Evolutionary conservation across 495 filamentous ascomycete species (phyloP), one percentile per base, ranked within the genome.

Genomic region (Zalerion maritima): DNA sequence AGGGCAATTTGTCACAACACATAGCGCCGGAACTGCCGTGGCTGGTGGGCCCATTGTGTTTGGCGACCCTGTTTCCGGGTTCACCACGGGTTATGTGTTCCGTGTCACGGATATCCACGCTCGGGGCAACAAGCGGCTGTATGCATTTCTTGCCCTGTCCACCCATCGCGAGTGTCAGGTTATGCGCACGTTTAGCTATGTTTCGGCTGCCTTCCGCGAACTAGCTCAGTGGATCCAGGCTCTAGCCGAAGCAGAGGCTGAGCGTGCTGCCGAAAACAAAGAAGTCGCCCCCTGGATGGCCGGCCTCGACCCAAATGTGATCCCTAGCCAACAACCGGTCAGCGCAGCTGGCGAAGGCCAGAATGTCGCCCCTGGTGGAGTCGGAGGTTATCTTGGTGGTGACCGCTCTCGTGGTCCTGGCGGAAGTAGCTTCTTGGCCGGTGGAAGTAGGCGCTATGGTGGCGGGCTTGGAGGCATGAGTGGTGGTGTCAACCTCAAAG

Each of bases 51-150:
- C 81, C 7, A 65, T 94, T 22, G 82, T 81, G 41, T 94, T 94
- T 38, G 84, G 84, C 14, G 85, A 93, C 41, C 65, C 76, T 3
- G 54, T 67, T 1, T 72, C 77, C 3, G 87, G 86, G 24, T 91
- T 87, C 54, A 92, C 86, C 2, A 87, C 87, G 7, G 86, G 86
- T 34, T 92, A 81, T 50, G 78, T 91, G 42, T 94, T 94, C 49
- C 81, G 82, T 14, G 76, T 94, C 6, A 73, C 77, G 11, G 86
- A 94, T 47, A 67, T 84, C 13, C 77, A 85, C 55, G 84, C 86
- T 11, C 82, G 86, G 20, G 86, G 86, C 24, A 73, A 80, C 36
- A 71, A 78, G 40, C 74, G 86, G 34, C 77, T 81, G 23, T 94
- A 94, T 52, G 84, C 86, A 23, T 66, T 94, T 24, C 60, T 94